Base-by-base conservation (phyloP, 75 land plant genomes). In the Pseudotsuga menziesii region DNA sequence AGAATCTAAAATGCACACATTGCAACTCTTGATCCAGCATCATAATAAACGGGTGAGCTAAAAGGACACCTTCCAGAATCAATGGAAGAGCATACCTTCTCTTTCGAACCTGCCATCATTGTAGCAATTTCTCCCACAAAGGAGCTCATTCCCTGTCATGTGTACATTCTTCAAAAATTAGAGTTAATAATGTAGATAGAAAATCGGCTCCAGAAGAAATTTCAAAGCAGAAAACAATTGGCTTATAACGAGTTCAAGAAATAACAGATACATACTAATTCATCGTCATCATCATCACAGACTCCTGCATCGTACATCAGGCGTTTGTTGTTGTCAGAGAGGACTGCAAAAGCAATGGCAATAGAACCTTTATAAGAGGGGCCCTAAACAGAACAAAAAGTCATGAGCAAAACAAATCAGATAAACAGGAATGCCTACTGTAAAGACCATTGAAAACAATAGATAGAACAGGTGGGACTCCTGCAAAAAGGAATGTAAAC, bases 261-360 rank as follows among this genome's bases (percentile, higher is more conserved):
- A 39, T 17, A 39, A 35, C 20, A 35, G 41, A 11, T 39, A 41
- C 72, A 20, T 44, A 69, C 72, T 19, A 69, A 20, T 77, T 85
- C 81, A 19, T 80, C 67, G 11, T 69, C 78, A 3, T 80, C 78
- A n/a, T 69, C 78, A 55, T 90, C 92, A 63, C 87, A 90, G 8
- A 81, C 82, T 72, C 92, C 92, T 7, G 88, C 82, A 59, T 90
- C 92, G 76, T 87, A 90, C 72, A 90, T 73, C 41, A 90, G 75
- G 74, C 92, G 82, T 57, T 88, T 90, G 78, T 82, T 88, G 73
- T 72, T 75, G 74, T 90, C 88, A 6, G 92, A 90, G 13, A 90
- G 79, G 56, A 90, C 92, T 89, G 78, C 29, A 25, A 73, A 63
- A 60, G 5, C 58, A 54, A 55, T 57, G n/a, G 71, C 26, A 74